phyloP scores from a whole-genome alignment of 176 grass and related monocot species.

The Typha latifolia region DNA sequence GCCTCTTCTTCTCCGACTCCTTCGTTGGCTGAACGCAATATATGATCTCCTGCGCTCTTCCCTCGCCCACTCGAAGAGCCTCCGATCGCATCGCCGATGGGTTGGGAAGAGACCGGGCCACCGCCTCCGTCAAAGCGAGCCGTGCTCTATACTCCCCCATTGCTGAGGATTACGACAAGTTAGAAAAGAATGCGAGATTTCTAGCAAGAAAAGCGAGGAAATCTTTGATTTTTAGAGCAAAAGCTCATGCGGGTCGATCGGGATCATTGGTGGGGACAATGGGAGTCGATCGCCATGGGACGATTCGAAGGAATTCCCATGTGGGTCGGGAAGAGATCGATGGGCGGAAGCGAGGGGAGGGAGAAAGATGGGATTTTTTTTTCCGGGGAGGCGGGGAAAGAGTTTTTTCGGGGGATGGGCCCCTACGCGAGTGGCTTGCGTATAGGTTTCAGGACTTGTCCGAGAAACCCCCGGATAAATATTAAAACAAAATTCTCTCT shows the following conservation, averaged over 20 bases:
- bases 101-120: not conserved
- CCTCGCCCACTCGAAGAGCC: conserved; percentile 26
- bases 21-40: conserved; percentile 48
- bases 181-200: no score
- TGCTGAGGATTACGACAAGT: no score
- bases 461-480: conserved; percentile 8
- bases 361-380: no score
- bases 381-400: no score
- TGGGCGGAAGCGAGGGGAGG: no score
- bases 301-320: no score
- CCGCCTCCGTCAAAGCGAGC: conserved; percentile 15
- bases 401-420: conserved; percentile 8
- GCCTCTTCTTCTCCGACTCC: conserved; percentile 46
- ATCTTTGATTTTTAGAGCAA: not conserved
- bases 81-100: conserved; percentile 7
- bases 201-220: not conserved
- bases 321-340: no score
- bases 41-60: conserved; percentile 37
- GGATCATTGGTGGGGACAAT: not conserved
- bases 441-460: no score
- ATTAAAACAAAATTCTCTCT: conserved; percentile 14
- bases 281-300: no score
- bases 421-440: not conserved
- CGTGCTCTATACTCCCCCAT: not conserved
- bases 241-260: not conserved